Conservation (phyloP, 148 eudicot species). For the Nepenthes mirabilis region DNA sequence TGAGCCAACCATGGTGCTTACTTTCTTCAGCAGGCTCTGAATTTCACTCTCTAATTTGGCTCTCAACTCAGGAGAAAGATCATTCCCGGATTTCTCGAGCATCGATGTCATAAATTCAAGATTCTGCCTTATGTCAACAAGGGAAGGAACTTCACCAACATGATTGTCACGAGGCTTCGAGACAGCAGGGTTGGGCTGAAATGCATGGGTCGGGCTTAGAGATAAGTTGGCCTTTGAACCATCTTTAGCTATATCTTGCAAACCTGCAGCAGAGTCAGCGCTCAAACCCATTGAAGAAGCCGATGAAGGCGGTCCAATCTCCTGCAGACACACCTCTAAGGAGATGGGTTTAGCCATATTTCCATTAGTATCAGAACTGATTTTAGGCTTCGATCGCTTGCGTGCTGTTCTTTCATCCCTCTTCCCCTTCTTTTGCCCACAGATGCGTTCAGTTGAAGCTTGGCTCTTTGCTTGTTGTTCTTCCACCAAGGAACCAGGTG, state of each 20-base stretch:
- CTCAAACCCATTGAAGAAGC: constrained; percentile 5
- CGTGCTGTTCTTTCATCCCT: constrained; percentile 13
- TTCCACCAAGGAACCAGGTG: constrained; percentile 5
- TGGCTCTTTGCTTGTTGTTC: constrained; percentile 4
- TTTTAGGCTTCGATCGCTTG: constrained; percentile 6
- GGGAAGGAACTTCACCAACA: background rate
- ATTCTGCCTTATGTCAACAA: constrained; percentile 27
- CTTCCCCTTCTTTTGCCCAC: constrained; percentile 13
- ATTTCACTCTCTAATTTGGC: constrained; percentile 54
- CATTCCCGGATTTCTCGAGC: constrained; percentile 62
- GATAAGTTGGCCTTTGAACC: constrained; percentile 14
- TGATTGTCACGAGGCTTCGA: background rate
- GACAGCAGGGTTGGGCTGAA: background rate
- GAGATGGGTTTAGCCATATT: constrained; percentile 24
- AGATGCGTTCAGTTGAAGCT: constrained; percentile 2
- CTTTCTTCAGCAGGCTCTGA: constrained; percentile 47
- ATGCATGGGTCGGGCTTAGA: constrained; percentile 7
- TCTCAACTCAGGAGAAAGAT: constrained; percentile 48
- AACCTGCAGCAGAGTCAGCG: constrained; percentile 4
- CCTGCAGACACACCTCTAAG: constrained; percentile 20
- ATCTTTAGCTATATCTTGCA: constrained; percentile 9
- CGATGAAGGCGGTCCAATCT: constrained; percentile 14
- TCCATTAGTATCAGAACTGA: constrained; percentile 6
- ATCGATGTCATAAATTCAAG: constrained; percentile 64
- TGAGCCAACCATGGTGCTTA: background rate